Evolutionary conservation across 2,329 filamentous ascomycete genomes (phyloP), one percentile per base, ranked within the genome.

Genomic region (Balansia obtecta): DNA sequence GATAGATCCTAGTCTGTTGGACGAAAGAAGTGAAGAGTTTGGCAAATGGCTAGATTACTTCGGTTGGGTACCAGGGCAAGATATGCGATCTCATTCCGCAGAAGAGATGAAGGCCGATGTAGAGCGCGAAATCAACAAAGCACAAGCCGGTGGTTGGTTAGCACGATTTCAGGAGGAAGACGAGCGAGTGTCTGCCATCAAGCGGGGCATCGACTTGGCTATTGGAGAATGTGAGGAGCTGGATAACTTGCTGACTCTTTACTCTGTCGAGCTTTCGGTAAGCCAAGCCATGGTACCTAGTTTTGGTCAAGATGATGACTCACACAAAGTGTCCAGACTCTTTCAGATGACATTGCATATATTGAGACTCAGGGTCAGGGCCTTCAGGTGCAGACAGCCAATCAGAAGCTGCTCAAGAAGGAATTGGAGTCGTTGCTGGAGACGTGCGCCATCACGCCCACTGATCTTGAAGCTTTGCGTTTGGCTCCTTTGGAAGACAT

Each of bases 311-410:
- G 18, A 43, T 18, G 11, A 15, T 10, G 8, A 18, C 33, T 50
- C 16, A 52, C 58, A n/a, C n/a, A n/a, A 60, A 52, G 63, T 7
- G 2, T 30, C 22, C 61, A 94, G 85, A 97, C 90, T 46, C 75
- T 98, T 32, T 89, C 90, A 51, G 91, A 97, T 46, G 93, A 98
- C 60, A 94, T 98, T 58, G 84, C 89, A 3, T 97, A 94, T 63
- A 97, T 98, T 56, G 93, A 98, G 70, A 89, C 93, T 2, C 93
- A 98, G 67, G 90, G 88, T 7, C 91, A 98, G 68, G 93, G 93
- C 72, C 72, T 98, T 45, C 93, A 98, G 61, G 91, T 98, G 7
- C 93, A 97, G 67, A 91, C 91, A 18, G 88, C 93, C 40, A 98
- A 98, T 60, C 93, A 98, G 65, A 95, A 95, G 65, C 77, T 95